These are phyloP conservation scores for Penicillium coprophilum DNA, from an alignment of 495 filamentous ascomycete species.

Conservation along the genomic window DNA sequence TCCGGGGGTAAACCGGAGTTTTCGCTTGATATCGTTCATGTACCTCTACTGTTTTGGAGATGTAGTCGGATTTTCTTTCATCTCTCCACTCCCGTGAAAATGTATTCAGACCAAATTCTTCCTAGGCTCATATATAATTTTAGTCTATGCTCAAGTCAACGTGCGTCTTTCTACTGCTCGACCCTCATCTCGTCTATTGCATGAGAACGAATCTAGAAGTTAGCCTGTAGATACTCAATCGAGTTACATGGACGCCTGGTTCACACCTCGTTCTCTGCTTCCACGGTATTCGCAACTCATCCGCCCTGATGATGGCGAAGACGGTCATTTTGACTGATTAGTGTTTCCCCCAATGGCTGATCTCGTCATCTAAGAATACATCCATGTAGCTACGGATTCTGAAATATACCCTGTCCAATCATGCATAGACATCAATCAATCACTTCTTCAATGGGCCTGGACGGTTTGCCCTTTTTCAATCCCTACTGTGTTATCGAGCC, in stretches of 20 bases:
- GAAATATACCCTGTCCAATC: background rate
- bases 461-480: too few relatives aligned
- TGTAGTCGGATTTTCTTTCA: conserved; percentile 32
- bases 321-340: too few relatives aligned
- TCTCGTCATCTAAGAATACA: background rate
- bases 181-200: background rate
- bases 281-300: too few relatives aligned
- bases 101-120: conserved; percentile 25
- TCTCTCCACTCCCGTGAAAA: conserved; percentile 32
- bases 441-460: too few relatives aligned
- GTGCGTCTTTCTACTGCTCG: background rate
- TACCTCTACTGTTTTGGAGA: conserved; percentile 50
- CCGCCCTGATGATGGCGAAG: too few relatives aligned
- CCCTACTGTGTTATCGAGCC: too few relatives aligned
- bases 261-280: too few relatives aligned
- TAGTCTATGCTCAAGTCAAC: background rate
- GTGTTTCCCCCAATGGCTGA: too few relatives aligned
- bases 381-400: background rate
- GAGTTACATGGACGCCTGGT: background rate
- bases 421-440: background rate
- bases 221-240: background rate
- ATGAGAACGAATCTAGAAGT: background rate
- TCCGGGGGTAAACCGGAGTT: conserved; percentile 42
- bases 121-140: conserved; percentile 8
- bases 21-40: conserved; percentile 40